Evolutionary conservation across 1,284 basidiomycete genomes (phyloP), one percentile per base, ranked within the genome.

Genomic region (Trichosporon sp.): DNA sequence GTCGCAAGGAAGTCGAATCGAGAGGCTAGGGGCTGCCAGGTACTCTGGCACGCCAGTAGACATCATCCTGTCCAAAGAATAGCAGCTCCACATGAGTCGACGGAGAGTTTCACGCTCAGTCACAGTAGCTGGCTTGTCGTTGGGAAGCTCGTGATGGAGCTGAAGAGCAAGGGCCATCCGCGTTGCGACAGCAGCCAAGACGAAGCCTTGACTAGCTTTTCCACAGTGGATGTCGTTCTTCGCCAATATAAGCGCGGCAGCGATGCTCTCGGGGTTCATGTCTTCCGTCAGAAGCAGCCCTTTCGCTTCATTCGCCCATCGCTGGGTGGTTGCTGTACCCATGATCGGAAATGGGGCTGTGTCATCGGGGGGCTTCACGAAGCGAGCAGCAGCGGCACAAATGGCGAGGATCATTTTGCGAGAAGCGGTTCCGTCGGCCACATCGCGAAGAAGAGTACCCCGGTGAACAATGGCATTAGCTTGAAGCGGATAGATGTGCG

Each of bases 11-110:
- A 69, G 49, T 19, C 61, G 67, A 23, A 64, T 62, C 10, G 56
- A 44, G 1, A 69, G 19, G 5, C 27, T 36, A 2, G 40, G 9
- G 0, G 65, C 63, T 1, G 67, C 65, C 14, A 66, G 23, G 36
- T 44, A 61, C 58, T 71, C 70, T 6, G 68, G 56, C 3, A 68
- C 58, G 8, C 70, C 70, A 0, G 68, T 69, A n/a, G 61, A 59
- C 70, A 71, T 68, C 64, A 67, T 69, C 13, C 70, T 54, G 56
- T 71, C 70, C 19, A 71, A 56, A 11, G 63, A 69, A 60, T 64
- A 71, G 62, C 70, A 71, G 25, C 34, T 63, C 64, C 66, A 71
- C 63, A 69, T 68, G 31, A 71, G 63, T 2, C 70, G 60, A 3
- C 70, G 62, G 0, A 68, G 58, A 0, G 70, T 71, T 23, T 71